Evolutionary conservation across 164 flowering plant species (phyloP).

Genomic region (Liriodendron chinense): DNA sequence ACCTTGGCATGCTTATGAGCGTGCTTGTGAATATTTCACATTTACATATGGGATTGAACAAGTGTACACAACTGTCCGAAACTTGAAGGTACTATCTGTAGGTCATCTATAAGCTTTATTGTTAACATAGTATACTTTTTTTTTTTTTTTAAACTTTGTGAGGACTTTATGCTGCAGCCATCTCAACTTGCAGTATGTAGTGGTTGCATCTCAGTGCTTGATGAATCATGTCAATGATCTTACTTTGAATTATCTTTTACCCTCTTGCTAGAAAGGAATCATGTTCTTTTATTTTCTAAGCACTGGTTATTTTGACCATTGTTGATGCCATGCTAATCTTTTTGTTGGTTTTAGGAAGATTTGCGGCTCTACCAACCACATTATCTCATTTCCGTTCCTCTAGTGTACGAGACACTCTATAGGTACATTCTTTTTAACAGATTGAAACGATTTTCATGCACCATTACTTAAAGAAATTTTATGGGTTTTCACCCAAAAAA

Average conservation of each 20-base stretch:
- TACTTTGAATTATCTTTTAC: background rate
- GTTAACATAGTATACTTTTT: too few relatives aligned
- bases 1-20: conserved; percentile 98
- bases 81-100: conserved; percentile 61
- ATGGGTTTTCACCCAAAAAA: background rate
- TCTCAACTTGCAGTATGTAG: background rate
- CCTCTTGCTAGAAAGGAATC: background rate
- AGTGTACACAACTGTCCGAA: conserved; percentile 72
- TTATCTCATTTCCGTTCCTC: conserved; percentile 82
- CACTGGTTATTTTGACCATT: background rate
- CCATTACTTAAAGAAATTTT: background rate
- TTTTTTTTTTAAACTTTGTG: background rate
- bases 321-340: conserved; percentile 7
- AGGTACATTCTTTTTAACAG: conserved; percentile 39
- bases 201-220: background rate
- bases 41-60: conserved; percentile 75
- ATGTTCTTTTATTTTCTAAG: background rate
- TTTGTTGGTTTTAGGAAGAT: conserved; percentile 59
- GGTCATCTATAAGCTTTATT: background rate
- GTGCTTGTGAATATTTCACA: conserved; percentile 82
- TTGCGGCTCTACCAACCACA: conserved; percentile 74
- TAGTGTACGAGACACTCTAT: conserved; percentile 89
- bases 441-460: background rate
- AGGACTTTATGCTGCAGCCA: background rate
- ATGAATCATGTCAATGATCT: background rate